Conservation (phyloP, 2,329 filamentous ascomycete genomes). For the Colletotrichum horii region DNA sequence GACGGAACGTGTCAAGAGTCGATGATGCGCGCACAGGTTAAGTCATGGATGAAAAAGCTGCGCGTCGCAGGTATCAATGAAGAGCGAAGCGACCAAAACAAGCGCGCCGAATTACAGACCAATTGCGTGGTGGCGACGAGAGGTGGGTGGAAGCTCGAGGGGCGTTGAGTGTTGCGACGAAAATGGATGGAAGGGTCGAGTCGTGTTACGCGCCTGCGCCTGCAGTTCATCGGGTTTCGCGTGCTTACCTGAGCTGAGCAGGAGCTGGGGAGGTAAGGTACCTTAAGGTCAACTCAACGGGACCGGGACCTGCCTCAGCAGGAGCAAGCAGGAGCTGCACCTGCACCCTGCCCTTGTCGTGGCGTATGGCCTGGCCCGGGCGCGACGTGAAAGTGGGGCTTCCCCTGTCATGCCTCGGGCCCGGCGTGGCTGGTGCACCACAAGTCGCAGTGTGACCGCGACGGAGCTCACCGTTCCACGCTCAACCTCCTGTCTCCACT, state of each 20-base stretch:
- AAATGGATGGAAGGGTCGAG: conserved; percentile 17
- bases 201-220: conserved; percentile 21
- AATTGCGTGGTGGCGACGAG: conserved; percentile 15
- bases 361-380: background rate
- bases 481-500: conserved; percentile 10
- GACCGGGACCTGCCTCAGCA: background rate
- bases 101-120: background rate
- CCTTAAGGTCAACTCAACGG: background rate
- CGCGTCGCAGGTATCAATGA: background rate
- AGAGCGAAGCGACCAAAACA: background rate
- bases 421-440: conserved; percentile 11
- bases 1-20: conserved; percentile 16
- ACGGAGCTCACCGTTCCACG: conserved; percentile 2
- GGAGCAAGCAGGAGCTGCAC: background rate
- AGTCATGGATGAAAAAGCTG: conserved; percentile 6
- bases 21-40: conserved; percentile 6
- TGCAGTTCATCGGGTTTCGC: conserved; percentile 21
- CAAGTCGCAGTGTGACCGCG: background rate
- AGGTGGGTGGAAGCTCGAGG: background rate
- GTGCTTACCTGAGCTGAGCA: conserved; percentile 21
- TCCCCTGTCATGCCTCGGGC: background rate
- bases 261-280: conserved; percentile 11
- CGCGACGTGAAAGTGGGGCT: conserved; percentile 1
- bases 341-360: conserved; percentile 14
- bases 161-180: conserved; percentile 16